These are phyloP conservation scores for Colletotrichum sp. DNA, from an alignment of 2,329 filamentous ascomycete genomes.

Conservation along the genomic window DNA sequence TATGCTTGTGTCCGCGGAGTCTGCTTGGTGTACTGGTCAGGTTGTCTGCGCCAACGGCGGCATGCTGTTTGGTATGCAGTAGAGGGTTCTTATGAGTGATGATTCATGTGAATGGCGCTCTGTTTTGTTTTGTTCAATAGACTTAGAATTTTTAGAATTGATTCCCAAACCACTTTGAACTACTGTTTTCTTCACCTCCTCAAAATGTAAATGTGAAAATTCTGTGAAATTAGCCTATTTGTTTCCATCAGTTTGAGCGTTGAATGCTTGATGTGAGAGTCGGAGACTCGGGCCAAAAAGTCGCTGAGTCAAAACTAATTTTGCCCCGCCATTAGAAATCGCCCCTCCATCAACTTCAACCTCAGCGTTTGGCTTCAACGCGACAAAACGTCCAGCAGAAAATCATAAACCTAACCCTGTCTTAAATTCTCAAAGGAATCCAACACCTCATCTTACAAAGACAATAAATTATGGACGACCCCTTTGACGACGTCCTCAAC, in stretches of 20 bases:
- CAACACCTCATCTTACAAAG: too few species aligned
- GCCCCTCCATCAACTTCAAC: constrained; percentile 3
- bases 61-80: constrained; percentile 51
- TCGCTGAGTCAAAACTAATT: constrained; percentile 15
- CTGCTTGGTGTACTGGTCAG: constrained; percentile 80
- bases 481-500: constrained; percentile 62
- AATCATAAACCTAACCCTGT: too few species aligned
- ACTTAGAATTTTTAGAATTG: constrained; percentile 1
- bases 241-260: background rate
- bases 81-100: background rate
- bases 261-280: background rate
- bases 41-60: constrained; percentile 84
- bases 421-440: too few species aligned
- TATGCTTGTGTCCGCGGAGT: constrained; percentile 76
- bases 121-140: background rate
- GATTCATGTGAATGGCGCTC: background rate
- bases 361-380: background rate
- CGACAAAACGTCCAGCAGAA: background rate
- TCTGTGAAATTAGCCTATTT: background rate
- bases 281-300: constrained; percentile 12
- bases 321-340: constrained; percentile 18
- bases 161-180: background rate
- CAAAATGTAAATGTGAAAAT: background rate
- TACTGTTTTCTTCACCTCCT: background rate
- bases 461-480: constrained; percentile 40